Evolutionary conservation across 2,329 filamentous ascomycete species (phyloP).

Genomic region (Pseudogymnoascus sp.): DNA sequence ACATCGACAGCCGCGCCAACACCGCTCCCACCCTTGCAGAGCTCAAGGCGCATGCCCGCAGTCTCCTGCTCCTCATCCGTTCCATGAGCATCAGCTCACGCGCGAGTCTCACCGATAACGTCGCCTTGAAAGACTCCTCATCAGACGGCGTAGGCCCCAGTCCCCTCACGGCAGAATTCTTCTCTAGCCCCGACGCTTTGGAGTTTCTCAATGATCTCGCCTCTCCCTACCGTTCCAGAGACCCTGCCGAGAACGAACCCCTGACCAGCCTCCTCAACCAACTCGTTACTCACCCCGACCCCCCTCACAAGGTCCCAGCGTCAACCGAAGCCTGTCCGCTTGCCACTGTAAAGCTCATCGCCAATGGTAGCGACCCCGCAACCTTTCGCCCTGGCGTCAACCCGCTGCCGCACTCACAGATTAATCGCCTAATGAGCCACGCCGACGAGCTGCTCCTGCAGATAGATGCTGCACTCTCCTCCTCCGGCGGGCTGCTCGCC

Average conservation of each 20-base stretch:
- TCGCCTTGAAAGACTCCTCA: neutral
- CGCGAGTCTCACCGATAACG: constrained; percentile 20
- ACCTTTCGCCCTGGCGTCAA: neutral
- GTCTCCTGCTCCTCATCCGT: constrained; percentile 45
- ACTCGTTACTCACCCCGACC: neutral
- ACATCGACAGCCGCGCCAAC: constrained; percentile 41
- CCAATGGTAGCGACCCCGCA: neutral
- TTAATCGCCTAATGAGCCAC: constrained; percentile 41
- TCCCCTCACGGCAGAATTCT: constrained; percentile 24
- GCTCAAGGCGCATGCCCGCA: constrained; percentile 53
- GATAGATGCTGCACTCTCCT: constrained; percentile 50
- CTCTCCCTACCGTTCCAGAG: constrained; percentile 38
- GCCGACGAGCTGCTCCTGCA: constrained; percentile 52
- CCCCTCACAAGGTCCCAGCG: neutral
- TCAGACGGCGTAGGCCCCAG: constrained; percentile 10
- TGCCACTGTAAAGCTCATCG: neutral
- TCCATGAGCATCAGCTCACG: constrained; percentile 35
- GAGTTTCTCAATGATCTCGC: constrained; percentile 48
- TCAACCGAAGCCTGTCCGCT: neutral
- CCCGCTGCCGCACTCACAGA: neutral
- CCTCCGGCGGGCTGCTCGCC: constrained; percentile 47
- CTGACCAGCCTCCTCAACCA: constrained; percentile 22
- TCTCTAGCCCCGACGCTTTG: constrained; percentile 39
- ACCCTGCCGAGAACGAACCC: constrained; percentile 20
- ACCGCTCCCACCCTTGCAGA: constrained; percentile 42